phyloP scores from a whole-genome alignment of 2,329 filamentous ascomycete genomes.

The Fonsecaea erecta region DNA sequence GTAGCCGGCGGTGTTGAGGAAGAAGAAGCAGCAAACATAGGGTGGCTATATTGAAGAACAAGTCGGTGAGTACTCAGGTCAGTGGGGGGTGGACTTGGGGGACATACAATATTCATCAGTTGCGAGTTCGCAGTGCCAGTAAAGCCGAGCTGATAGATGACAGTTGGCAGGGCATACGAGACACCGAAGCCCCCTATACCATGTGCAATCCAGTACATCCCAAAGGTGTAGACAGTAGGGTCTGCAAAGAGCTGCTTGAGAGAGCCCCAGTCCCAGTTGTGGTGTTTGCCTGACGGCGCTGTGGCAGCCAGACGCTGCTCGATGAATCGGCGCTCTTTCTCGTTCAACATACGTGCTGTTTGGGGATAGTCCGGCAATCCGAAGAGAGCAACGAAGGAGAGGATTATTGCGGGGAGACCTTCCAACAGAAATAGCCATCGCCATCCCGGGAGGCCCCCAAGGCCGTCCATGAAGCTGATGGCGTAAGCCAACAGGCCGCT shows the following conservation, averaged over 20 bases:
- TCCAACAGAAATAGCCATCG: constrained; percentile 65
- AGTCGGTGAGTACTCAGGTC: neutral
- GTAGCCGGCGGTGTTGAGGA: constrained; percentile 25
- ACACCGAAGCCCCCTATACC: constrained; percentile 52
- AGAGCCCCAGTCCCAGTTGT: constrained; percentile 37
- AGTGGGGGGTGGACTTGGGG: too few species aligned
- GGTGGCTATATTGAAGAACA: constrained; percentile 21
- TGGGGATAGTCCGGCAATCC: constrained; percentile 30
- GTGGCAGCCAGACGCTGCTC: constrained; percentile 41
- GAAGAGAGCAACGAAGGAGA: constrained; percentile 37
- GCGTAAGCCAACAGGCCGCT: constrained; percentile 63
- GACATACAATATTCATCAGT: constrained; percentile 53
- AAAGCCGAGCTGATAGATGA: constrained; percentile 52
- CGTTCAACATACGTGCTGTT: constrained; percentile 36
- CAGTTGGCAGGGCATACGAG: constrained; percentile 48
- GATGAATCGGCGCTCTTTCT: constrained; percentile 38
- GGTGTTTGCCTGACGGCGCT: constrained; percentile 22
- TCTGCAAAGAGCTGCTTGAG: constrained; percentile 43
- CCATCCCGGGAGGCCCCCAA: constrained; percentile 61
- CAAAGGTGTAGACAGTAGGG: constrained; percentile 48
- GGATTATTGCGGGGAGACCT: constrained; percentile 46
- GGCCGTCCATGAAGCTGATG: constrained; percentile 63
- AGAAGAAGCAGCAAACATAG: constrained; percentile 40
- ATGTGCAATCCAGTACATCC: constrained; percentile 49
- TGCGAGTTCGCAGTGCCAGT: constrained; percentile 50